Evolutionary conservation across 345 rosid genomes (phyloP).

Genomic region (Eucalyptus cloeziana): DNA sequence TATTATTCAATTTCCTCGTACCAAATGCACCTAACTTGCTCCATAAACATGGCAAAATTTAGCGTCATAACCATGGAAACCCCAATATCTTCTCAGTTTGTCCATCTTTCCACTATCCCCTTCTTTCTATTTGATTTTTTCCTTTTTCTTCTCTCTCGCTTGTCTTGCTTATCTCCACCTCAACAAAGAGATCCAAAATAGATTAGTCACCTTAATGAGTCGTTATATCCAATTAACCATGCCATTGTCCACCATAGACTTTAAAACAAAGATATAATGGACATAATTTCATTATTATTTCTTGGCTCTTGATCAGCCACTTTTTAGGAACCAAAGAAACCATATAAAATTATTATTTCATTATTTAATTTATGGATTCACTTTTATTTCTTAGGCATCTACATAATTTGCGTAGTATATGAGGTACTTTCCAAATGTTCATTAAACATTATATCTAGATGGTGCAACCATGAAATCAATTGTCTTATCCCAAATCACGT

Average conservation of each 20-base stretch:
- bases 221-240: too few relatives aligned
- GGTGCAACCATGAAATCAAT: neutral
- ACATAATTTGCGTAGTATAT: too few relatives aligned
- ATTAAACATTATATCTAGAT: neutral
- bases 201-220: too few relatives aligned
- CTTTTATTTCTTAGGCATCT: neutral
- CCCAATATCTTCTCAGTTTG: neutral
- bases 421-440: neutral
- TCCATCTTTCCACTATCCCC: neutral
- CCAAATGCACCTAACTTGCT: neutral
- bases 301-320: neutral
- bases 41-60: neutral
- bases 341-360: neutral
- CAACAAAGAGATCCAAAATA: too few relatives aligned
- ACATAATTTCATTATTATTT: neutral
- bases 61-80: neutral
- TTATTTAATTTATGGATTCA: neutral
- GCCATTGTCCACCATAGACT: too few relatives aligned
- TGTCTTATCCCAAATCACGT: neutral
- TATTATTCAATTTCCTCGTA: neutral
- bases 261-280: neutral
- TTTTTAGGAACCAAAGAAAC: neutral
- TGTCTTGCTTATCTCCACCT: neutral
- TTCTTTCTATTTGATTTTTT: neutral
- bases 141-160: neutral